phyloP scores from a whole-genome alignment of 768 basidiomycete genomes.

The Artomyces pyxidatus region DNA sequence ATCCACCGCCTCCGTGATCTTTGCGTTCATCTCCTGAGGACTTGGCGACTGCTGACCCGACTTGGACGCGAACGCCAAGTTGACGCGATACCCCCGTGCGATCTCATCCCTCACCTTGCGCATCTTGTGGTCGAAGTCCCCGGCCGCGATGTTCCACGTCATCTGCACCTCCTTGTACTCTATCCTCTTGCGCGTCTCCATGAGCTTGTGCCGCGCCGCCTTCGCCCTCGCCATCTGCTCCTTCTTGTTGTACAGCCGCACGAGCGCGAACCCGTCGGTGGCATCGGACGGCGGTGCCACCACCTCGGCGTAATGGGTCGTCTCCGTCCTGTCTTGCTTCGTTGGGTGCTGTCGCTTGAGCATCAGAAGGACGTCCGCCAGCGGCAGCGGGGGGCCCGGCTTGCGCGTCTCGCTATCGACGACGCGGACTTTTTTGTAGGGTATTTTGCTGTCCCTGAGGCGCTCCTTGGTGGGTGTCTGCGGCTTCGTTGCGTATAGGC shows the following conservation, averaged over 20 bases:
- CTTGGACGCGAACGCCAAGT: conserved; percentile 23
- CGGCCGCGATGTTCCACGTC: conserved; percentile 27
- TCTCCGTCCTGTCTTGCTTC: not conserved
- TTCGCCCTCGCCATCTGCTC: conserved; percentile 8
- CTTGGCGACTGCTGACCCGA: conserved; percentile 11
- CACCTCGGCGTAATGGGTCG: conserved; percentile 10
- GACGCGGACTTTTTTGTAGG: conserved; percentile 13
- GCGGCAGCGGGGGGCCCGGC: conserved; percentile 6
- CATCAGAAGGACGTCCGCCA: conserved; percentile 7
- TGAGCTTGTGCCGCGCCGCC: conserved; percentile 3
- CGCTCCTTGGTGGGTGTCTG: not conserved
- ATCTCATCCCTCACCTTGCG: conserved; percentile 24
- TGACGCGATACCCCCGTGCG: conserved; percentile 22
- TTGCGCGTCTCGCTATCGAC: conserved; percentile 14
- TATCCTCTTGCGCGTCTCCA: conserved; percentile 8
- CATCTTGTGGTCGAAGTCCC: conserved; percentile 31
- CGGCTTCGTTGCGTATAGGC: too few relatives aligned
- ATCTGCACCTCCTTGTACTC: conserved; percentile 29
- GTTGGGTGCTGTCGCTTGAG: not conserved
- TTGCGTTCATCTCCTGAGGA: conserved; percentile 5
- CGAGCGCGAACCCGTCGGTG: conserved; percentile 14
- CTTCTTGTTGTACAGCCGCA: conserved; percentile 7
- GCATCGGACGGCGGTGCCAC: conserved; percentile 12
- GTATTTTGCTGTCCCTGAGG: conserved; percentile 13
- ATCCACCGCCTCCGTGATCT: conserved; percentile 11